Base-by-base conservation (phyloP, 2,329 filamentous ascomycete species). In the Monosporascus sp. region DNA sequence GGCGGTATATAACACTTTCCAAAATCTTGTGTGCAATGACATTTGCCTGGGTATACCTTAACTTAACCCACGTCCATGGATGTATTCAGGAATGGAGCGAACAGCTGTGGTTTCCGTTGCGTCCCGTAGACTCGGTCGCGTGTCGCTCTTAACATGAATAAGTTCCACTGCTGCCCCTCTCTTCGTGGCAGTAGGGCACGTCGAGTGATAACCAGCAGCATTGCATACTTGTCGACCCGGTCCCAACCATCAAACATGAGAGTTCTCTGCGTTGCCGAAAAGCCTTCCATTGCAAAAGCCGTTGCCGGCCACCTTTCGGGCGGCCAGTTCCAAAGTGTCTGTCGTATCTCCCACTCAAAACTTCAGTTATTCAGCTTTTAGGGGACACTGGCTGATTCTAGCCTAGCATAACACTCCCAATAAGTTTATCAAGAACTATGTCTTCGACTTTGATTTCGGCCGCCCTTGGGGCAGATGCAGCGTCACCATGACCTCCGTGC, bases 231-330 rank as follows among this genome's bases (percentile, higher is more conserved):
- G 20, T 8, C 17, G 31, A 56, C 43, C 20, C 61, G 64, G 45
- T 56, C 65, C 6, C 24, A 17, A n/a, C n/a, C 43, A 27, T 31
- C 43, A 57, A 69, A 58, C 50, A 82, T 82, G 72, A 79, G 69
- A 63, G 61, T 91, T 55, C 76, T 92, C 51, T 91, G 88, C 67
- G 87, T 92, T 60, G 88, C 88, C 55, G 88, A 92, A 71, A 92
- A 99, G 79, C 91, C 91, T 37, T 96, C 93, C 43, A 97, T 99
- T 58, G 91, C 94, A 54, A 97, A 94, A 72, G 91, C 93, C 38
- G 93, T 99, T 49, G 90, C 94, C 40, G 83, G 85, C 54, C 93
- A 97, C 76, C 80, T 99, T 27, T 89, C 88, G 35, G 93, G 94
- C 49, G 89, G 90, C 48, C 75, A 76, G 19, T 78, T 86, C 54